These are phyloP conservation scores for Boletus reticulatus DNA, from an alignment of 768 basidiomycete genomes.

Conservation along the genomic window DNA sequence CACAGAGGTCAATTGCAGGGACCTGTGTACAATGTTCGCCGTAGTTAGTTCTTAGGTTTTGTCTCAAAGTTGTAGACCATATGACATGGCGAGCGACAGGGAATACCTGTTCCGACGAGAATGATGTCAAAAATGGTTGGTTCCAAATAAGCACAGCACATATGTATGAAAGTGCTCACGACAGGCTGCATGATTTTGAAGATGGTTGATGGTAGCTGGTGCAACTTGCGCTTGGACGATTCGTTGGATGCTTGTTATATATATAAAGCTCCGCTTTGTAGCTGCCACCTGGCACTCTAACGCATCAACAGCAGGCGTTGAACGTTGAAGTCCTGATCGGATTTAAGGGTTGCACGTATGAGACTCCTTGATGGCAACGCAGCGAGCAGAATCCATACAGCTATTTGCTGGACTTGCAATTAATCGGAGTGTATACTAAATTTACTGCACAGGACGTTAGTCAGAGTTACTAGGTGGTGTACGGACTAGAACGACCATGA, in stretches of 20 bases:
- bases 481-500: no score
- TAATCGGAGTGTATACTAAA: no score
- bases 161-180: slow-evolving; percentile 20
- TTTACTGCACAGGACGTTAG: no score
- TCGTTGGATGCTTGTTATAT: slow-evolving; percentile 8
- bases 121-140: not conserved
- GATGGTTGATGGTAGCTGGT: slow-evolving; percentile 28
- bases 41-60: no score
- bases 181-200: slow-evolving; percentile 25
- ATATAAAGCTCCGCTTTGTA: slow-evolving; percentile 35
- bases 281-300: slow-evolving; percentile 39
- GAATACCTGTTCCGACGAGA: slow-evolving; percentile 19
- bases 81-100: slow-evolving; percentile 28
- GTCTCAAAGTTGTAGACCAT: no score
- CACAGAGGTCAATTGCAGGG: no score
- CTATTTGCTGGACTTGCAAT: no score
- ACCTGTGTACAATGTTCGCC: no score
- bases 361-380: no score
- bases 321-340: slow-evolving; percentile 33
- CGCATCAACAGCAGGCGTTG: slow-evolving; percentile 26
- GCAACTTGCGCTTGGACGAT: slow-evolving; percentile 24
- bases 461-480: no score
- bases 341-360: no score
- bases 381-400: no score
- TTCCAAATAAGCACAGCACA: not conserved